phyloP scores from a whole-genome alignment of 352 stramenopile genomes.

The Pythium periplocum region DNA sequence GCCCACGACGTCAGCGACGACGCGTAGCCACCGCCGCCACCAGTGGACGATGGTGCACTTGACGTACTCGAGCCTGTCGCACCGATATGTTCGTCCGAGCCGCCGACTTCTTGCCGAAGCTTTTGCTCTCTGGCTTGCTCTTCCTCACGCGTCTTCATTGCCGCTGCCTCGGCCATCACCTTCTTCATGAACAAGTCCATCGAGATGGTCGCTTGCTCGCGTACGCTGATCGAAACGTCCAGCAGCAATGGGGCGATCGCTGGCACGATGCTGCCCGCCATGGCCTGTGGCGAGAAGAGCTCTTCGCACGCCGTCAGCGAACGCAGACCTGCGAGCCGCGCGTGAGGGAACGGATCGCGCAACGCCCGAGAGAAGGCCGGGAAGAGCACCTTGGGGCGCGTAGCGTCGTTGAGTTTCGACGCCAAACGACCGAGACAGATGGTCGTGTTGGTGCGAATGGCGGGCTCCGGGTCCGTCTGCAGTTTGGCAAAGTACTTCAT shows the following conservation, averaged over 20 bases:
- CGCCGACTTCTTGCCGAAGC: constrained; percentile 38
- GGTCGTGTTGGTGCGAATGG: constrained; percentile 91
- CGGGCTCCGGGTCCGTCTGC: constrained; percentile 85
- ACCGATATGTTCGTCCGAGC: constrained; percentile 12
- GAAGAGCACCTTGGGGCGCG: constrained; percentile 86
- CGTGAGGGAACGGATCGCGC: constrained; percentile 86
- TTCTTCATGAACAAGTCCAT: constrained; percentile 84
- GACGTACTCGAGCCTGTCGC: constrained; percentile 1
- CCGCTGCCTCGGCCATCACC: constrained; percentile 59
- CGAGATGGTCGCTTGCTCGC: constrained; percentile 65
- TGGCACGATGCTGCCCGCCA: constrained; percentile 68
- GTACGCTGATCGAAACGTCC: constrained; percentile 74
- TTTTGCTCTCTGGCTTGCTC: constrained; percentile 55
- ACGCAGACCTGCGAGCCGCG: constrained; percentile 78
- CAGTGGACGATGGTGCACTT: background rate
- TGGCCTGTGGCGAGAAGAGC: constrained; percentile 68
- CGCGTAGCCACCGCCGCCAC: constrained; percentile 31
- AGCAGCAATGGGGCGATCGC: constrained; percentile 73
- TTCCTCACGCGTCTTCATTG: constrained; percentile 79
- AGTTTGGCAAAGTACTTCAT: constrained; percentile 92
- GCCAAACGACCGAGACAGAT: constrained; percentile 91
- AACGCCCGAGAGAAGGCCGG: constrained; percentile 82
- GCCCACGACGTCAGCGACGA: constrained; percentile 74
- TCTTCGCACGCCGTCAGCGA: constrained; percentile 79
- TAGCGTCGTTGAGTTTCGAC: constrained; percentile 78